These are phyloP conservation scores for Penicillium odoratum DNA, from an alignment of 495 filamentous ascomycete genomes.

Conservation along the genomic window DNA sequence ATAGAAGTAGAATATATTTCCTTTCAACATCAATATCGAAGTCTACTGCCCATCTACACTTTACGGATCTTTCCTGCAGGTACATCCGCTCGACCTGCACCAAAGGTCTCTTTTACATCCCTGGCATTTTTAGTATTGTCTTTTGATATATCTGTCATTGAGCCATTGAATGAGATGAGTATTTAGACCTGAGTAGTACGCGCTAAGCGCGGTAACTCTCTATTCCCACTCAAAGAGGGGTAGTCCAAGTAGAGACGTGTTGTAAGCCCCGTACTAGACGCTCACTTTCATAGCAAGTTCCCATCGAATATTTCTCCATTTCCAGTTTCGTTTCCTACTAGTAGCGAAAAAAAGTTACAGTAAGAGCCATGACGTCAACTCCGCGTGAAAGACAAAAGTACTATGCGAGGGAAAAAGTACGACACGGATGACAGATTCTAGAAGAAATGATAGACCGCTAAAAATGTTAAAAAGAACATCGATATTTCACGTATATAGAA, in stretches of 20 bases:
- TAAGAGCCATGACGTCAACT: neutral
- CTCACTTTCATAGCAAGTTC: constrained; percentile 57
- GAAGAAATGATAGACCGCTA: neutral
- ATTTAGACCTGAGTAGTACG: constrained; percentile 69
- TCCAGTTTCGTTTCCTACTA: neutral
- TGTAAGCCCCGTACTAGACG: constrained; percentile 72
- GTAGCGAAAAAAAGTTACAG: no score
- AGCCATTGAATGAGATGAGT: constrained; percentile 78
- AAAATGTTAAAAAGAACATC: neutral
- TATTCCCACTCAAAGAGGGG: neutral
- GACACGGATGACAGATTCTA: neutral
- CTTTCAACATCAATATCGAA: no score
- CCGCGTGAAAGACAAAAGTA: neutral
- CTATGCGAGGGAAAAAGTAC: neutral
- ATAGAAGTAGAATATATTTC: neutral
- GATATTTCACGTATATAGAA: neutral
- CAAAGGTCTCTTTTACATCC: constrained; percentile 64
- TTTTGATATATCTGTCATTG: constrained; percentile 66
- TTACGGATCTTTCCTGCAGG: constrained; percentile 71
- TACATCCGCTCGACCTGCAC: constrained; percentile 73
- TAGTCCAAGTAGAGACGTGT: constrained; percentile 75
- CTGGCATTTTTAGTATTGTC: constrained; percentile 50
- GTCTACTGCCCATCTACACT: constrained; percentile 77
- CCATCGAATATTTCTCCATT: constrained; percentile 31
- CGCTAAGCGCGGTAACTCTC: constrained; percentile 36